phyloP scores from a whole-genome alignment of 129 eudicot genomes.

The sunflower (Helianthus annuus) region DNA sequence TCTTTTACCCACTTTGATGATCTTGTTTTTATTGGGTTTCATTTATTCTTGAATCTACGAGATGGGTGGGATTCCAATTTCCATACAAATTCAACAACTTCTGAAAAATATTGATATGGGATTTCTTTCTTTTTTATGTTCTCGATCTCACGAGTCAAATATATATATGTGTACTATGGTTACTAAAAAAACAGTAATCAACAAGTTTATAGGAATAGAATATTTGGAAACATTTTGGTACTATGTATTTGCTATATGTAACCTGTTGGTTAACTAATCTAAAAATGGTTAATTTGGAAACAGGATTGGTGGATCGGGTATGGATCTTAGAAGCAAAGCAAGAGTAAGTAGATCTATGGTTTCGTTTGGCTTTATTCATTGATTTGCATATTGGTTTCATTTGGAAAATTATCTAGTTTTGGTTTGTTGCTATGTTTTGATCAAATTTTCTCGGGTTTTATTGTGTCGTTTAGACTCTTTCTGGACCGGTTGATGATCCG shows the following conservation, averaged over 20 bases:
- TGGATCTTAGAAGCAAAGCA: conserved; percentile 92
- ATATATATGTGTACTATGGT: not conserved
- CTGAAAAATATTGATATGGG: conserved; percentile 21
- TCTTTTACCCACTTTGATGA: not conserved
- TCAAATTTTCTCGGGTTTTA: not conserved
- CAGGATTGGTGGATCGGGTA: conserved; percentile 97
- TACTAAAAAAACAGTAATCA: not conserved
- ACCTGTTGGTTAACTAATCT: not conserved
- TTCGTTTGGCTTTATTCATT: not conserved
- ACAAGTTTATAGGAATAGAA: not conserved
- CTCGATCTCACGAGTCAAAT: conserved; percentile 17
- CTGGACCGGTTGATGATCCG: conserved; percentile 64
- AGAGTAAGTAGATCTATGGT: conserved; percentile 47
- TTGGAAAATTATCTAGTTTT: not conserved
- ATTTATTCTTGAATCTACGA: not conserved
- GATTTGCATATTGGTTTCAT: not conserved
- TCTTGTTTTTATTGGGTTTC: not conserved
- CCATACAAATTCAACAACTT: not conserved
- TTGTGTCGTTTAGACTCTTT: conserved; percentile 52
- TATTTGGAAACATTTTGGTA: no score
- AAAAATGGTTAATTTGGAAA: conserved; percentile 19
- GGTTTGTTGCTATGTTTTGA: not conserved
- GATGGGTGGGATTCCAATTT: conserved; percentile 12
- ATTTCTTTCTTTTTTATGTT: conserved; percentile 2
- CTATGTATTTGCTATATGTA: not conserved